phyloP scores from a whole-genome alignment of 129 eudicot species.

The Centella asiatica region DNA sequence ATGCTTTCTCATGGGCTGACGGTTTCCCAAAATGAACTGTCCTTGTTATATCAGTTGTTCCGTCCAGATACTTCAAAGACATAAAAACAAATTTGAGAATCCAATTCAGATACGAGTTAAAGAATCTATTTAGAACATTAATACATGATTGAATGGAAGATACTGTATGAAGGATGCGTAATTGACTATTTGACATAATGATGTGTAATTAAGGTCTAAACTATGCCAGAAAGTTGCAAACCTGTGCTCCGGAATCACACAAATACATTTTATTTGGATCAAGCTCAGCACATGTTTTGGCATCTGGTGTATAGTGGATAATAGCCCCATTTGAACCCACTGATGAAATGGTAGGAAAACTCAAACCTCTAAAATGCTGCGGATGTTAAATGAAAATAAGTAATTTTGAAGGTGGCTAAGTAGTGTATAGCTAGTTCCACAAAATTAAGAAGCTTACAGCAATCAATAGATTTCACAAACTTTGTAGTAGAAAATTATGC shows the following conservation, averaged over 20 bases:
- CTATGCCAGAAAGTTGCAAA: slow-evolving; percentile 15
- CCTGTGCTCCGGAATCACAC: slow-evolving; percentile 99
- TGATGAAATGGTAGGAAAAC: slow-evolving; percentile 96
- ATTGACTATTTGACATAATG: background rate
- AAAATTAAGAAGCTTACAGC: background rate
- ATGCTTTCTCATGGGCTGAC: slow-evolving; percentile 84
- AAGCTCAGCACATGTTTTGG: slow-evolving; percentile 84
- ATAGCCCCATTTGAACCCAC: slow-evolving; percentile 96
- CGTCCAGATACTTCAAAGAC: slow-evolving; percentile 67
- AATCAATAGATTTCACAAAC: background rate
- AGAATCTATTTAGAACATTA: background rate
- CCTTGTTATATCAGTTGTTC: slow-evolving; percentile 97
- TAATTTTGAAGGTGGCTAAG: background rate
- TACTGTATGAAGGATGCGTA: background rate
- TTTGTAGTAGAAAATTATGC: background rate
- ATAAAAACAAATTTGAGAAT: slow-evolving; percentile 12
- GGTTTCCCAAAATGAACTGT: slow-evolving; percentile 97
- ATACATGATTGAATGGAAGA: background rate
- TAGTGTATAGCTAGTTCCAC: background rate
- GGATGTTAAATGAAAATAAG: slow-evolving; percentile 3
- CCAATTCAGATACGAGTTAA: background rate
- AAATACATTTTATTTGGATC: slow-evolving; percentile 84
- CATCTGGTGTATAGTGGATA: slow-evolving; percentile 78
- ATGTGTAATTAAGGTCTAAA: background rate
- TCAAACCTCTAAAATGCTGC: slow-evolving; percentile 93